Base-by-base conservation (phyloP, 2,329 filamentous ascomycete species). In the Verticillium tricorpus region DNA sequence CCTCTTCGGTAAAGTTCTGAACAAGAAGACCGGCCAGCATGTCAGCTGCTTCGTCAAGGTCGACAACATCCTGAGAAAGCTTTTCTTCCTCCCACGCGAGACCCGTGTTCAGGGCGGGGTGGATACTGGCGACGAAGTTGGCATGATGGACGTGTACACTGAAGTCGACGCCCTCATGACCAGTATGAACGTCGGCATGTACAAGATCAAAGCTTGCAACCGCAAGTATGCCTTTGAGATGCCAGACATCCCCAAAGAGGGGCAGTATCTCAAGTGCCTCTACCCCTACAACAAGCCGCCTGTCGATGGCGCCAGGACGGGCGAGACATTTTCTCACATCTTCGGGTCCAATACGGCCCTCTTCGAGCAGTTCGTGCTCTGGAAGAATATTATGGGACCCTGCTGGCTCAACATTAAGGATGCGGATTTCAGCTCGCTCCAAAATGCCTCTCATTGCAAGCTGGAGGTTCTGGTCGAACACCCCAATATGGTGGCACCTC, bases 301-400 rank as follows among this genome's bases (percentile, higher is more conserved):
- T 5, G 50, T 99, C 39, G 84, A 92, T n/a, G 80, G 85, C 60
- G 89, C 90, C 64, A 77, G 85, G 6, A 85, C 82, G 50, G 95
- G 95, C 32, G 88, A 96, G 73, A 98, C 95, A 0, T 99, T 94
- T 72, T 97, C 94, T 1, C 91, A 92, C 67, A 89, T 97, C 28
- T 99, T 99, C 68, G 95, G 96, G 32, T 90, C 90, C 61, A 97
- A 95, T 74, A 99, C 95, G 0, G 88, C 92, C 1, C 82, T 99
- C 0, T 99, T 99, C 69, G 95, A 99, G 76, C 95, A 99, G 69
- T 99, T 99, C 72, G 95, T 99, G 22, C 83, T 99, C 5, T 97
- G 93, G 91, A 98, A 97, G 78, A 96, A 97, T 72, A 91, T 99
- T 69, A 99, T 97, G 94, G 95, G 95, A 1, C 95, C 95, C 34